Evolutionary conservation across 192 early-diverging fungal species (phyloP).

Genomic region (Umbelopsis isabellina): DNA sequence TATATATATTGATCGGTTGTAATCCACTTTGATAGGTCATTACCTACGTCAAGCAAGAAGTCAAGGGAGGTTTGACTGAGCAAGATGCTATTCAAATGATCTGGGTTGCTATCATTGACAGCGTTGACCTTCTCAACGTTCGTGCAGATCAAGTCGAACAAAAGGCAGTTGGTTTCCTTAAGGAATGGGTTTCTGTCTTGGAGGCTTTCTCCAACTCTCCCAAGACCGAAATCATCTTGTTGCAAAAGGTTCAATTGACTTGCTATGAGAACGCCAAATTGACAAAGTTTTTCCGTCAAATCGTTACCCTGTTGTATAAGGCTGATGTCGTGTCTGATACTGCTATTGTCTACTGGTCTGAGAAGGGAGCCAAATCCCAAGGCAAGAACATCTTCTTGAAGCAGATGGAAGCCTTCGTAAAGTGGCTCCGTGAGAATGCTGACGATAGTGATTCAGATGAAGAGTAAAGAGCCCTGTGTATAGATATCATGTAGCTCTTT

Average conservation of each 20-base stretch:
- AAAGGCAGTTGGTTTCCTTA: slow-evolving; percentile 64
- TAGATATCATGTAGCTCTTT: no score
- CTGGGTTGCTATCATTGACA: slow-evolving; percentile 83
- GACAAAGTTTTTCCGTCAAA: slow-evolving; percentile 83
- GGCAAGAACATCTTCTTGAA: slow-evolving; percentile 92
- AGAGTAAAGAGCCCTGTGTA: slow-evolving; percentile 31
- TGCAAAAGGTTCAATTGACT: slow-evolving; percentile 84
- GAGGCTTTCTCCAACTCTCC: slow-evolving; percentile 75
- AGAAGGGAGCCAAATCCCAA: slow-evolving; percentile 86
- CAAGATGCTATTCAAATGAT: slow-evolving; percentile 72
- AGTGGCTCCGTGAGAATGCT: slow-evolving; percentile 74
- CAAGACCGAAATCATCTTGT: slow-evolving; percentile 84
- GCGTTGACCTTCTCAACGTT: slow-evolving; percentile 75
- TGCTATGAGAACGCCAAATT: slow-evolving; percentile 90
- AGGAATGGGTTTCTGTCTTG: slow-evolving; percentile 74
- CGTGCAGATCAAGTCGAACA: slow-evolving; percentile 86
- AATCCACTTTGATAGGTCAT: slow-evolving; percentile 52
- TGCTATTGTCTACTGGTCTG: slow-evolving; percentile 92
- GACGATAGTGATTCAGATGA: slow-evolving; percentile 73
- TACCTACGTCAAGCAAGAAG: slow-evolving; percentile 64
- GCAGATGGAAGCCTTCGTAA: slow-evolving; percentile 90
- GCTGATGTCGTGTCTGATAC: slow-evolving; percentile 89
- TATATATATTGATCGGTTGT: background rate
- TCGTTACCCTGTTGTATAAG: slow-evolving; percentile 85
- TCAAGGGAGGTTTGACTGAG: slow-evolving; percentile 76